Evolutionary conservation across 1,284 basidiomycete species (phyloP), one percentile per base, ranked within the genome.

Genomic region (Irpex sp.): DNA sequence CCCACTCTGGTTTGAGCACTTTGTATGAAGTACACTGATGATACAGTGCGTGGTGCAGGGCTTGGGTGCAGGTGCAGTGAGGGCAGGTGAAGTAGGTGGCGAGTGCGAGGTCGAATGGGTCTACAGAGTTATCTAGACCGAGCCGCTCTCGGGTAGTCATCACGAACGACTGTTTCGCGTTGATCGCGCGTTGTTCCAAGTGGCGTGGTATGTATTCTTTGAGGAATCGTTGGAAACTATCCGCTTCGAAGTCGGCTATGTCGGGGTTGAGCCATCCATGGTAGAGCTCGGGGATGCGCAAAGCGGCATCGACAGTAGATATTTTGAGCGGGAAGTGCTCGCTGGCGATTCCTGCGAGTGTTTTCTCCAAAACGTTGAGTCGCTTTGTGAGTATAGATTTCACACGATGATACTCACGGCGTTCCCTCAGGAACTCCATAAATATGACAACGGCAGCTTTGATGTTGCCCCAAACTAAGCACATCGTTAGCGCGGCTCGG

Each of bases 401-500:
- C 49, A 19, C 49, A 17, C 9, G n/a, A 21, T 21, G 49, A 21
- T 52, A 17, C 17, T 17, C 49, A 17, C 49, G 49, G 0, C 19
- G 8, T 21, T 19, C 19, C 49, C 49, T 52, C 9, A 52, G 15
- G 51, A 36, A 4, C 3, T 47, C 7, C 59, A 61, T 61, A 11
- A 21, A 55, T 4, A 17, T 31, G 19, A 55, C 17, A n/a, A 61
- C n/a, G 17, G 31, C 26, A 3, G 31, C 31, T 31, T 51, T 51
- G 13, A 61, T 61, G 17, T 61, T 60, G 9, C 55, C 19, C 59
- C 59, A 60, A 17, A 40, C 59, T 60, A 40, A 19, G 55, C 15
- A n/a, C 8, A 34, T 34, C 31, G 36, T 57, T 11, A 57, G 55
- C 13, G 7, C 26, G 26, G 26, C 26, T 26, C 26, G 26, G 26